Percentiles rank a stretch among this genome's conserved stretches.
Evolutionary conservation across 164 flowering plant species (phyloP).

Genomic region (Stephania yunnanensis): DNA sequence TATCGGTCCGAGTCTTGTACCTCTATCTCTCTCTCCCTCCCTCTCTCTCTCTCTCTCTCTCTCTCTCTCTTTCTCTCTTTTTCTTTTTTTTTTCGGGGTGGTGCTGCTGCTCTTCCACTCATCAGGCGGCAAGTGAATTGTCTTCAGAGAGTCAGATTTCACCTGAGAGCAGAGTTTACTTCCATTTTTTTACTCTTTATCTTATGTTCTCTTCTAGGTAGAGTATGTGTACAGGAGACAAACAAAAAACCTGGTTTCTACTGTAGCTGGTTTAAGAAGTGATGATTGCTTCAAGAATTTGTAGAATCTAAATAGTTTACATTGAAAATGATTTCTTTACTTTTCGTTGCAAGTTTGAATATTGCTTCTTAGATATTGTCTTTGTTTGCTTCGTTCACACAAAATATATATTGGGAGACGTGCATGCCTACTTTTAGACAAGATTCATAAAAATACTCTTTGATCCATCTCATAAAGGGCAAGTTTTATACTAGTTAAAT

Average conservation of each 20-base stretch:
- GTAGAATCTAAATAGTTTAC: not conserved
- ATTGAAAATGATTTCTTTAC: not conserved
- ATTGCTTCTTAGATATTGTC: not conserved
- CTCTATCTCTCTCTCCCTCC: not conserved
- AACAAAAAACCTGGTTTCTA: not conserved
- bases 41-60: not conserved
- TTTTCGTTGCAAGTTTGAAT: too few relatives aligned
- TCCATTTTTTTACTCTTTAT: not conserved
- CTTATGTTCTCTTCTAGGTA: not conserved
- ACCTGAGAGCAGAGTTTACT: not conserved
- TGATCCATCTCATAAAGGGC: too few relatives aligned
- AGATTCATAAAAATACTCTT: too few relatives aligned
- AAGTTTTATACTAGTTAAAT: too few relatives aligned
- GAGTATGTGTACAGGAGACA: not conserved
- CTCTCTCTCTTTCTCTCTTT: not conserved
- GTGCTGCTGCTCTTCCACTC: not conserved
- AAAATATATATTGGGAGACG: too few relatives aligned
- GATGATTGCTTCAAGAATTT: not conserved
- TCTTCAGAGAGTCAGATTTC: not conserved
- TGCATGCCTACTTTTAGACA: too few relatives aligned
- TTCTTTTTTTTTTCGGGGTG: not conserved
- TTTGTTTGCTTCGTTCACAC: not conserved
- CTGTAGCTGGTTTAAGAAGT: not conserved
- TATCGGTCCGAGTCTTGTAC: not conserved
- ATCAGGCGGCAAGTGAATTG: not conserved